Conservation (phyloP, 352 stramenopile genomes). For the Pythium dissotocum region DNA sequence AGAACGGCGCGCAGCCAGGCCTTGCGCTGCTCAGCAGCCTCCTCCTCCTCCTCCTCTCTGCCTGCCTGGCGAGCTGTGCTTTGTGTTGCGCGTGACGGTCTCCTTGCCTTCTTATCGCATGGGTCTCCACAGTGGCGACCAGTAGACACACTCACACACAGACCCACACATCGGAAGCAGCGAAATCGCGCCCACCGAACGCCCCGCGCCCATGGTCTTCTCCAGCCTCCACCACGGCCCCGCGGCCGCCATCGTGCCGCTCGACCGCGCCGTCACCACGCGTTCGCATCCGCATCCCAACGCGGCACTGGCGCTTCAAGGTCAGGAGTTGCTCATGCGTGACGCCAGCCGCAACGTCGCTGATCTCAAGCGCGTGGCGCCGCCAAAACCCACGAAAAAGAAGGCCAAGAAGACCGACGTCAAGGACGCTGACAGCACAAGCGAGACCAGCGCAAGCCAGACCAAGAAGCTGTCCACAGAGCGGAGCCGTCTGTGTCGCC, state of each 20-base stretch:
- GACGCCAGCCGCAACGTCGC: neutral
- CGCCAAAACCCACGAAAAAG: constrained; percentile 2
- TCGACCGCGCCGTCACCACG: constrained; percentile 2
- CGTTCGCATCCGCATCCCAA: constrained; percentile 4
- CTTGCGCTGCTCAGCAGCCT: neutral
- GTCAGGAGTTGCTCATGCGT: neutral
- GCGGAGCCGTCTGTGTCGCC: constrained; percentile 28
- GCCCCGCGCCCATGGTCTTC: constrained; percentile 6
- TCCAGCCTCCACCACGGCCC: neutral
- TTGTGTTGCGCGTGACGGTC: neutral
- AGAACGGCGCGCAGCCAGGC: neutral
- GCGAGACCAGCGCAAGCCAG: neutral
- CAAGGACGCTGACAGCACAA: neutral
- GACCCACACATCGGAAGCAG: neutral
- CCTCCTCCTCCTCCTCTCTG: neutral
- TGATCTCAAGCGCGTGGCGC: neutral
- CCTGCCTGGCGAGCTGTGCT: neutral
- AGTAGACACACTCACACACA: no score
- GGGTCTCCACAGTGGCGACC: neutral
- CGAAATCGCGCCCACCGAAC: neutral
- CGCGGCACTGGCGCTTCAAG: neutral
- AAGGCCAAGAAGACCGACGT: constrained; percentile 7
- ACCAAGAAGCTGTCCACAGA: constrained; percentile 28
- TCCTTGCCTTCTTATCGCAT: neutral
- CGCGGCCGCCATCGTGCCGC: neutral